Evolutionary conservation across 257 asterid genomes (phyloP), one percentile per base, ranked within the genome.

Genomic region (Solanum bukasovii): DNA sequence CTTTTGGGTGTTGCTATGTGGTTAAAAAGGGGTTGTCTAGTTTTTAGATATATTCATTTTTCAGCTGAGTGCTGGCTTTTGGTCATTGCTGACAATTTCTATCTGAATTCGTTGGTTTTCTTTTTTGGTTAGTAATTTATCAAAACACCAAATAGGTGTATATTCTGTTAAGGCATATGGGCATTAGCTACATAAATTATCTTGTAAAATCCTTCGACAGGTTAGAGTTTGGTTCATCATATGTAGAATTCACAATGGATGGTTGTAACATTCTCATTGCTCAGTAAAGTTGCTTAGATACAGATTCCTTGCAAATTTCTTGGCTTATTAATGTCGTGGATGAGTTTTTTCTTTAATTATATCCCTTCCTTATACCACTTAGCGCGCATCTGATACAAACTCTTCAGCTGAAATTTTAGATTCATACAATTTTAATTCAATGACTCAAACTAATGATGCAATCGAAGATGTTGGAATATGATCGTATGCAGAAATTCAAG

Each of bases 141-240:
- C 40, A 34, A 65, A 88, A 91, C 91, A 67, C 89, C 84, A 86
- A 35, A 20, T 84, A 65, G 90, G 91, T 87, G 91, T 89, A 86
- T 59, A 56, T 37, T 88, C 88, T 68, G 90, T 2, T 87, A 74
- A 44, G 8, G 63, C 37, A 42, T 81, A n/a, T 46, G 68, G 68
- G 68, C 42, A 5, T 10, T 46, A 81, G 68, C 25, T 46, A 49
- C 27, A 13, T 9, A 46, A 46, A 29, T 81, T 81, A 27, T 81
- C 85, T 46, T 81, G 68, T 81, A 81, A 46, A 74, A 81, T 27
- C 9, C 7, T 5, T 31, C 85, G 29, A 27, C 68, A 3, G 85
- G 42, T 81, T 81, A 81, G 40, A 46, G 27, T 27, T 44, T 81
- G 65, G 40, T 46, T 81, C 65, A 27, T 46, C 5, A 81, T 46